Conservation (phyloP, 179 eudicot genomes). For the Patellifolia procumbens region DNA sequence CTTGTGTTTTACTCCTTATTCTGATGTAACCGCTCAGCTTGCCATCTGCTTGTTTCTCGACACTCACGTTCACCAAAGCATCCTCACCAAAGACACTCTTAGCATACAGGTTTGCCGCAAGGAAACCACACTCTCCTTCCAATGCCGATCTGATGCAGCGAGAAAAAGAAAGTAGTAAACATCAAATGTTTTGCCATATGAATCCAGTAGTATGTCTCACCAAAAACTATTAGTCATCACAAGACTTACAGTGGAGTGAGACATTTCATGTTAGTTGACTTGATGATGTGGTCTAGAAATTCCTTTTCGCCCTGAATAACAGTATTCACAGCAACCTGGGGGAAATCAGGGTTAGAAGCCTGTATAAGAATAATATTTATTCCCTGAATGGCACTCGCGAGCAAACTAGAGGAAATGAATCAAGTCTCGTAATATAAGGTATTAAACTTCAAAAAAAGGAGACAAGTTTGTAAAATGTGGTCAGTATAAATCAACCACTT, state of each 20-base stretch:
- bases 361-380: background rate
- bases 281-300: slow-evolving; percentile 65
- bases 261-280: slow-evolving; percentile 79
- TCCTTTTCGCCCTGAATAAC: slow-evolving; percentile 72
- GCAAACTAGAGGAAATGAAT: background rate
- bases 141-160: slow-evolving; percentile 57
- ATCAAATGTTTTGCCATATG: background rate
- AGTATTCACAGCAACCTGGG: slow-evolving; percentile 75
- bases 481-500: background rate
- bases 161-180: background rate
- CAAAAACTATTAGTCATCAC: background rate
- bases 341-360: slow-evolving; percentile 5
- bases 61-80: slow-evolving; percentile 80
- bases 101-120: slow-evolving; percentile 76
- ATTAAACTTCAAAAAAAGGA: background rate
- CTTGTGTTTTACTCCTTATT: slow-evolving; percentile 94
- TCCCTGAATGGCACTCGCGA: background rate
- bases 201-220: too few species aligned
- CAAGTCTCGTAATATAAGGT: background rate
- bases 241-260: slow-evolving; percentile 70
- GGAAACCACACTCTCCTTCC: slow-evolving; percentile 78
- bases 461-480: background rate
- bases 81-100: slow-evolving; percentile 92
- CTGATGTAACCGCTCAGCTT: slow-evolving; percentile 89
- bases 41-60: slow-evolving; percentile 81